A percentile compares a stretch with the other conserved stretches of the same genome.
These are phyloP conservation scores for Hymenoscyphus salicellus DNA, from an alignment of 2,329 filamentous ascomycete genomes.

Conservation along the genomic window DNA sequence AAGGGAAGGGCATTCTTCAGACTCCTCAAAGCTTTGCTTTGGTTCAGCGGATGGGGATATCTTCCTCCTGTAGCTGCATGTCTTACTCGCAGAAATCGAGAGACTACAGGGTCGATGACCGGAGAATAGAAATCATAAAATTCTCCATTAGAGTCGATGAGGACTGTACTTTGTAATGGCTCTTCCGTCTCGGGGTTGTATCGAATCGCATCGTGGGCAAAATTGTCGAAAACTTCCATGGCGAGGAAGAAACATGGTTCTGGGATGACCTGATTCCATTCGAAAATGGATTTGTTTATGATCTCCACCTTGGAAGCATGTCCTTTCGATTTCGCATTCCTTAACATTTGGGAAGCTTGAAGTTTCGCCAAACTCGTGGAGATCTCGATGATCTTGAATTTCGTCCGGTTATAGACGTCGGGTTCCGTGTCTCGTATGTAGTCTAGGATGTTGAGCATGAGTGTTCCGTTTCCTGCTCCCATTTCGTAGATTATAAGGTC, in stretches of 20 bases:
- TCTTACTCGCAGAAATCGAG: conserved; percentile 79
- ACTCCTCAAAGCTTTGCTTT: conserved; percentile 54
- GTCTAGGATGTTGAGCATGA: conserved; percentile 98
- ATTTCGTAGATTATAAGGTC: conserved; percentile 98
- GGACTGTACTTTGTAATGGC: conserved; percentile 82
- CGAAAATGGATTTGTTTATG: conserved; percentile 90
- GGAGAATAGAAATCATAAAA: conserved; percentile 92
- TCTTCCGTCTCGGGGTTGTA: conserved; percentile 80
- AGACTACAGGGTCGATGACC: conserved; percentile 75
- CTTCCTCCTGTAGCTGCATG: conserved; percentile 67
- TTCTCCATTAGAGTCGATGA: conserved; percentile 81
- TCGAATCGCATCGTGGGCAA: conserved; percentile 88
- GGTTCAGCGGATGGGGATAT: conserved; percentile 59
- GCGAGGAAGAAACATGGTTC: conserved; percentile 96
- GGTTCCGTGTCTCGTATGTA: conserved; percentile 88
- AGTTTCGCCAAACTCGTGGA: conserved; percentile 74
- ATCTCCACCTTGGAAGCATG: conserved; percentile 88
- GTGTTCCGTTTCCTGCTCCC: conserved; percentile 92
- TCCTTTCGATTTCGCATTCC: conserved; percentile 65
- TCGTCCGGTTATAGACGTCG: conserved; percentile 88
- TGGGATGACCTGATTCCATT: conserved; percentile 85
- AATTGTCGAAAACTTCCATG: conserved; percentile 98
- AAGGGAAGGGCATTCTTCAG: conserved; percentile 66
- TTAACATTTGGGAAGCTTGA: conserved; percentile 68
- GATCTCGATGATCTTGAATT: conserved; percentile 95